Conservation (phyloP, 202 grass and related monocot genomes). For the Setaria italica region DNA sequence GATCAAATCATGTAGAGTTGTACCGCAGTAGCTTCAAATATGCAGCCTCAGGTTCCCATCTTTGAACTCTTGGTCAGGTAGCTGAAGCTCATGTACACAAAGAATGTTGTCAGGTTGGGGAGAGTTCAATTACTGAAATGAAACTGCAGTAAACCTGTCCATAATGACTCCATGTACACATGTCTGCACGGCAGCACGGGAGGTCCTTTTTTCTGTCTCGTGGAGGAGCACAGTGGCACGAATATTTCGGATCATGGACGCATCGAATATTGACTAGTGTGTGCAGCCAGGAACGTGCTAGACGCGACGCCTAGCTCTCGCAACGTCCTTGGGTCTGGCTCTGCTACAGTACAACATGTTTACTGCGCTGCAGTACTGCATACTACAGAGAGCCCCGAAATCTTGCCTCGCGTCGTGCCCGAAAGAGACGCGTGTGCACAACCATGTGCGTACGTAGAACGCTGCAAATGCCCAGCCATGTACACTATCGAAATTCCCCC, state of each 20-base stretch:
- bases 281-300: conserved; percentile 4
- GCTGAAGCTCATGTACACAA: neutral
- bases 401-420: neutral
- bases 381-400: neutral
- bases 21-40: neutral
- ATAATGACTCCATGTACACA: neutral
- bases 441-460: neutral
- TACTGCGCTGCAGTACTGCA: neutral
- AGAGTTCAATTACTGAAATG: neutral
- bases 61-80: neutral
- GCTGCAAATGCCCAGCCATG: conserved; percentile 9
- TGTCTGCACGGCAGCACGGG: neutral
- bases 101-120: neutral
- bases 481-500: neutral
- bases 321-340: neutral
- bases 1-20: neutral
- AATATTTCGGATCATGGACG: neutral
- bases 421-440: neutral
- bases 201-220: neutral
- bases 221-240: neutral
- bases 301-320: neutral
- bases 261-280: neutral
- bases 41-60: neutral
- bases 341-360: neutral
- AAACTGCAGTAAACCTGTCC: neutral